phyloP scores from a whole-genome alignment of 1,284 basidiomycete genomes.

The Crucibulum cyathiforme region DNA sequence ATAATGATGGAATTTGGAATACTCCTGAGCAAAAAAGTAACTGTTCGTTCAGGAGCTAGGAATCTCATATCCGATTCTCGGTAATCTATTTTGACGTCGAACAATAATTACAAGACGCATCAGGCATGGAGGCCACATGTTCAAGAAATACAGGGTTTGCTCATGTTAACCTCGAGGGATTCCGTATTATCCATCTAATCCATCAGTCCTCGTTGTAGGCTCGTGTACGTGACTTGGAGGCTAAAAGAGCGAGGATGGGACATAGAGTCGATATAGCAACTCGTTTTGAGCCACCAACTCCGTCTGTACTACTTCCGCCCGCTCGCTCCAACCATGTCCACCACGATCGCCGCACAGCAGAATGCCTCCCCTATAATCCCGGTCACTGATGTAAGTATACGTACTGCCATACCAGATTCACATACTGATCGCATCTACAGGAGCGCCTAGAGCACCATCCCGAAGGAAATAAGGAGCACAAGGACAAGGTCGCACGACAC shows the following conservation, averaged over 20 bases:
- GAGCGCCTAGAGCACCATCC: constrained; percentile 28
- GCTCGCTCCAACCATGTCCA: not conserved
- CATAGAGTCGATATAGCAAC: no score
- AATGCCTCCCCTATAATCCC: constrained; percentile 32
- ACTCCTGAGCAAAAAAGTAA: no score
- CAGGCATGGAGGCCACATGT: constrained; percentile 1
- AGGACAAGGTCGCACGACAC: constrained; percentile 31
- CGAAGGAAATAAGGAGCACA: constrained; percentile 27
- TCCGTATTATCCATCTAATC: constrained; percentile 1
- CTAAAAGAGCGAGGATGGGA: not conserved
- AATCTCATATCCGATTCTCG: no score
- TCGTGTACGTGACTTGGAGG: not conserved
- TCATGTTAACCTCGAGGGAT: not conserved
- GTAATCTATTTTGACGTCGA: not conserved
- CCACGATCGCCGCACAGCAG: not conserved
- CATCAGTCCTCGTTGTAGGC: constrained; percentile 1
- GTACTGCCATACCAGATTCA: not conserved
- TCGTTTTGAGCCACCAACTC: no score
- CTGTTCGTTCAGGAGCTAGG: no score
- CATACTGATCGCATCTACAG: constrained; percentile 9
- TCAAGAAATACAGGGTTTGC: not conserved
- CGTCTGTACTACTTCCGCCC: not conserved
- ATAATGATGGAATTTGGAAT: no score
- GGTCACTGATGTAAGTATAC: constrained; percentile 34
- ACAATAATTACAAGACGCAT: not conserved